Evolutionary conservation across 1,139 yeast genomes (phyloP).

Genomic region (Pichia sp.): DNA sequence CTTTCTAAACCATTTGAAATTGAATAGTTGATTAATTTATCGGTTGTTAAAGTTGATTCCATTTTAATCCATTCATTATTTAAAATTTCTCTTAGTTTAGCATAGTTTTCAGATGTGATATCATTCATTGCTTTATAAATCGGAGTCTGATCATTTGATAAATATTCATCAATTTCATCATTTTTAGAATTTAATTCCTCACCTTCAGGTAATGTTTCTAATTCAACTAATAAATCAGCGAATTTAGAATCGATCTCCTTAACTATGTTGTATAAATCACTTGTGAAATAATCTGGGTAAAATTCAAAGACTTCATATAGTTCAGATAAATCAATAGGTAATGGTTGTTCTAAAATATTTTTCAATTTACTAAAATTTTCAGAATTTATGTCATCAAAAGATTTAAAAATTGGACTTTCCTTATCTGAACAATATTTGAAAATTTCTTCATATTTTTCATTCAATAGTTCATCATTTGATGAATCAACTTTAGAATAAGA

Average conservation of each 20-base stretch:
- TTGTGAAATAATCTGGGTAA: conserved; percentile 19
- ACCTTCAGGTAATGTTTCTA: conserved; percentile 24
- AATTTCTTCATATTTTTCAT: conserved; percentile 16
- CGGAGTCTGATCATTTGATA: conserved; percentile 18
- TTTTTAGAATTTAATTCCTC: conserved; percentile 19
- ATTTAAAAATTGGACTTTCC: conserved; percentile 17
- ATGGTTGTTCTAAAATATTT: conserved; percentile 18
- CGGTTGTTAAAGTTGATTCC: conserved; percentile 19
- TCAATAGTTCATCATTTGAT: conserved; percentile 14
- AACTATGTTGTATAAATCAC: conserved; percentile 16
- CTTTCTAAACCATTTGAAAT: conserved; percentile 20
- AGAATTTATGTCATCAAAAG: conserved; percentile 19
- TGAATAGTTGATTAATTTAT: conserved; percentile 21
- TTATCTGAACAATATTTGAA: conserved; percentile 16
- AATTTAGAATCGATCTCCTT: conserved; percentile 23
- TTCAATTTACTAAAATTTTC: conserved; percentile 14
- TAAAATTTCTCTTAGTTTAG: conserved; percentile 14
- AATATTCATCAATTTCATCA: conserved; percentile 20
- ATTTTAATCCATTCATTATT: conserved; percentile 18
- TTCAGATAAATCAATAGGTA: conserved; percentile 26
- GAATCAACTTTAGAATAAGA: conserved; percentile 19
- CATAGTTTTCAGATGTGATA: conserved; percentile 15
- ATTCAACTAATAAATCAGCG: conserved; percentile 17
- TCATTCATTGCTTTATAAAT: conserved; percentile 23
- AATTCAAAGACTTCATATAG: conserved; percentile 23